Conservation (phyloP, 192 early-diverging fungal species). For the Powellomyces hirtus region DNA sequence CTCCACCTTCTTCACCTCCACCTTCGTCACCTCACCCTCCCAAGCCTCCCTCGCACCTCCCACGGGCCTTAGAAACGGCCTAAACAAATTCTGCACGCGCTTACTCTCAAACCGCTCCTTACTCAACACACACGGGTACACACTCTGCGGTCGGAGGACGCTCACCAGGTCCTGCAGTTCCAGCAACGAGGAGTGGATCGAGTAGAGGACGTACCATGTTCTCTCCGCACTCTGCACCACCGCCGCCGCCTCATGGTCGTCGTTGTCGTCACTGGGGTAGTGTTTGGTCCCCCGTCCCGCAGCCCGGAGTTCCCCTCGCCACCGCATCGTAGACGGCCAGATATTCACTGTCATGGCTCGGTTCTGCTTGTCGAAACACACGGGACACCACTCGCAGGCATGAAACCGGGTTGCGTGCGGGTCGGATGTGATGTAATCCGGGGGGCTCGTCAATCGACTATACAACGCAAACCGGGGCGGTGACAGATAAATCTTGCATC, state of each 20-base stretch:
- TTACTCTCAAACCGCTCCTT: background rate
- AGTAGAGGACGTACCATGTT: constrained; percentile 10
- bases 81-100: background rate
- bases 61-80: background rate
- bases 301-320: background rate
- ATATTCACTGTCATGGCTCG: background rate
- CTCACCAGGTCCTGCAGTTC: constrained; percentile 11
- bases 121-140: constrained; percentile 15
- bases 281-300: background rate
- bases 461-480: background rate
- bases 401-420: constrained; percentile 19
- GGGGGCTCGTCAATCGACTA: background rate
- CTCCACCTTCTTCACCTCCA: no score
- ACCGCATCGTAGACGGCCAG: background rate
- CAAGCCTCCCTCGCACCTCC: no score
- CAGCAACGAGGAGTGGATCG: constrained; percentile 10
- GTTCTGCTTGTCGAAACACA: background rate
- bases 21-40: no score
- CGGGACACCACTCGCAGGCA: background rate
- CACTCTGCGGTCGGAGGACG: constrained; percentile 1
- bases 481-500: constrained; percentile 26
- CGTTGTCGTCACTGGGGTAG: background rate
- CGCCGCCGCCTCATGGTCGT: background rate
- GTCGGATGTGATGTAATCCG: constrained; percentile 15
- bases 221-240: background rate